Evolutionary conservation across 2,329 filamentous ascomycete species (phyloP).

Genomic region (Chalara sp.): DNA sequence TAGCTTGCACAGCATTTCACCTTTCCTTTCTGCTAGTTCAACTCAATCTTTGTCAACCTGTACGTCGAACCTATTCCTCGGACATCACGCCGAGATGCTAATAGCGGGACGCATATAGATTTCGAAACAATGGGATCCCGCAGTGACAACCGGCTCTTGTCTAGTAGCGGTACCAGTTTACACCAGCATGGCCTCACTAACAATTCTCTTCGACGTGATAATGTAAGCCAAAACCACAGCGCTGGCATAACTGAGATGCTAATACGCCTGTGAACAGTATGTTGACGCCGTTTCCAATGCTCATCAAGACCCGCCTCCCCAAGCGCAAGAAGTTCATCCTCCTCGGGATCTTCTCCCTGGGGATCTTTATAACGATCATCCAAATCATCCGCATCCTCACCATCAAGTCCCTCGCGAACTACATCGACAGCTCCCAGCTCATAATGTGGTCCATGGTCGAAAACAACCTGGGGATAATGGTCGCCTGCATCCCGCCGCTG

Average conservation of each 20-base stretch:
- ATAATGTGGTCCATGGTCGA: constrained; percentile 42
- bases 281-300: constrained; percentile 35
- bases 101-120: constrained; percentile 12
- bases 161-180: constrained; percentile 36
- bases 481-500: constrained; percentile 36
- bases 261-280: constrained; percentile 24
- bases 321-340: constrained; percentile 36
- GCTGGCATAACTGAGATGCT: not conserved
- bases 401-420: constrained; percentile 32
- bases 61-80: constrained; percentile 16
- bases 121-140: constrained; percentile 36
- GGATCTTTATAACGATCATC: constrained; percentile 43
- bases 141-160: constrained; percentile 31
- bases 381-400: constrained; percentile 45
- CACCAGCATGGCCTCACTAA: constrained; percentile 33
- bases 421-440: constrained; percentile 36
- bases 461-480: constrained; percentile 36
- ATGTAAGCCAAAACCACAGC: constrained; percentile 26
- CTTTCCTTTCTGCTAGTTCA: constrained; percentile 26
- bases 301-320: constrained; percentile 32
- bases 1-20: constrained; percentile 32
- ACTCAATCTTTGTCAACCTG: constrained; percentile 23
- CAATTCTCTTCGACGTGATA: constrained; percentile 34
- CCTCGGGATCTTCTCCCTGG: constrained; percentile 37
- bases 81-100: not conserved